Evolutionary conservation across 2,329 filamentous ascomycete species (phyloP), one percentile per base, ranked within the genome.

Genomic region (Microascus cirrosus): DNA sequence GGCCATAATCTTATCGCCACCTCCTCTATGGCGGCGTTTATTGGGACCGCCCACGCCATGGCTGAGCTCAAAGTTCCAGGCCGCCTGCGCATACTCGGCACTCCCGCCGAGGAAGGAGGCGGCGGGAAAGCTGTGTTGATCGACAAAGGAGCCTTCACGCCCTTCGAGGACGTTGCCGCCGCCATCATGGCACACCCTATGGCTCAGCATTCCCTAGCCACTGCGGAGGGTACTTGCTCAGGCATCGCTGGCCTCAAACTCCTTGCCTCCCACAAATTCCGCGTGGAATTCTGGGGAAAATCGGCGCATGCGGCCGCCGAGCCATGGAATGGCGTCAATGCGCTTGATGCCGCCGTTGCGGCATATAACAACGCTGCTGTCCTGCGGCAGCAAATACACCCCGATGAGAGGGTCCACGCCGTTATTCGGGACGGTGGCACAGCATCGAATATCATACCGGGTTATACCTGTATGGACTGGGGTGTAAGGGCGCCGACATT

Each of bases 1-100:
- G 74, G 74, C 2, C 74, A 77, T 63, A 77, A 77, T 59, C 66
- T 77, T 12, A 77, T 77, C 56, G 71, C 74, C 4, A 71, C 71
- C 0, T 66, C 73, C 1, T 70, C 71, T 0, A 61, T 77, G 13
- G 70, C 71, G 2, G 69, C 71, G 1, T 76, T 75, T 51, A 62
- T 77, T 6, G 73, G 67, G 3, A 64, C 70, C 0, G 69, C 69
- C 0, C 66, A 66, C 2, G 68, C 67, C 0, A 60, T 76, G 24
- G 64, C 67, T n/a, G 34, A 62, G 1, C 64, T 69, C 5, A 62
- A 61, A 2, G 55, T 62, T 1, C 64, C 68, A 0, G 74, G 74
- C 5, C 68, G 72, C 1, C 61, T 76, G 10, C 67, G 72, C 1
- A 65, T 76, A 1, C 65, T 76, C 1, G 74, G 74, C 1, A 75